Conservation (phyloP, 2,329 filamentous ascomycete species). For the Botrytis byssoidea region DNA sequence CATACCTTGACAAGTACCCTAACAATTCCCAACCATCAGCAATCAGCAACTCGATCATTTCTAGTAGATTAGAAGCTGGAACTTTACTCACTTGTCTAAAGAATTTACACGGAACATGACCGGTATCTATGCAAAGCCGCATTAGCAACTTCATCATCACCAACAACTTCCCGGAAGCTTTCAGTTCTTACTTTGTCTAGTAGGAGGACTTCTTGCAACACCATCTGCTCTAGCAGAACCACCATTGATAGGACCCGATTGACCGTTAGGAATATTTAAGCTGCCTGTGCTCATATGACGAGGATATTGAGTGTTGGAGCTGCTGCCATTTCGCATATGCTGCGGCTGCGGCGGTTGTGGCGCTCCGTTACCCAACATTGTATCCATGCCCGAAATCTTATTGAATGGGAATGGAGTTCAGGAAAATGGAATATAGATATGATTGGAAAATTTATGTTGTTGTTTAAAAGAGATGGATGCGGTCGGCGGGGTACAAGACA, state of each 20-base stretch:
- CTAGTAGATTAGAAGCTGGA: background rate
- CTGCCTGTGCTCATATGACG: constrained; percentile 22
- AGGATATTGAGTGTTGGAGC: constrained; percentile 20
- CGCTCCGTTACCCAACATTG: constrained; percentile 20
- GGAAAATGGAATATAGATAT: background rate
- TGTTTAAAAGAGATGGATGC: background rate
- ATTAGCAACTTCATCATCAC: constrained; percentile 8
- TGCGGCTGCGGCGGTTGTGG: constrained; percentile 20
- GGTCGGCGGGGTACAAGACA: constrained; percentile 14
- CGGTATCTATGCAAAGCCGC: constrained; percentile 17
- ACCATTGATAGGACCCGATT: constrained; percentile 1
- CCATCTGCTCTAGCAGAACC: constrained; percentile 16
- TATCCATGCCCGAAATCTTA: constrained; percentile 9
- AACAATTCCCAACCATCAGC: background rate
- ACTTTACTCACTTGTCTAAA: constrained; percentile 19
- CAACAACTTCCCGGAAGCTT: background rate
- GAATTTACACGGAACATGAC: constrained; percentile 24
- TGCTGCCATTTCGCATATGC: constrained; percentile 20
- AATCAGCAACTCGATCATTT: background rate
- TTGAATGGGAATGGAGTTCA: background rate
- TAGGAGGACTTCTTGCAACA: constrained; percentile 21
- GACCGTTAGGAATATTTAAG: constrained; percentile 22
- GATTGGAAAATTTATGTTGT: constrained; percentile 7
- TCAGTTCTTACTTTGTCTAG: constrained; percentile 21
- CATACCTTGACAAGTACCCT: constrained; percentile 24